These are phyloP conservation scores for Lentinula novae-zelandiae DNA, from an alignment of 1,284 basidiomycete genomes.

Conservation along the genomic window DNA sequence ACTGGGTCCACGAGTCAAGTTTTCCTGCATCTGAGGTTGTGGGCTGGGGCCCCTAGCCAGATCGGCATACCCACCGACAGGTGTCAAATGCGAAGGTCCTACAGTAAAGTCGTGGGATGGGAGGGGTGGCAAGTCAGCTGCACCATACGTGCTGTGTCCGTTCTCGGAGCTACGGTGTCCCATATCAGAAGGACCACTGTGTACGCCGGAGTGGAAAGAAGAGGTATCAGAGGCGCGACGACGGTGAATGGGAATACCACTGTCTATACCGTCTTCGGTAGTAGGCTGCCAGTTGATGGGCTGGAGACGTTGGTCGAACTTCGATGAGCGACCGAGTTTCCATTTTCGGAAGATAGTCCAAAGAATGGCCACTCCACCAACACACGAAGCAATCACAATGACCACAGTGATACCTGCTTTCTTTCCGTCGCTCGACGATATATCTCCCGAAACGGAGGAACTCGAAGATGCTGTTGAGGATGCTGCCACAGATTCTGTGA, in stretches of 20 bases:
- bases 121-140: slow-evolving; percentile 28
- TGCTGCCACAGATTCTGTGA: not conserved
- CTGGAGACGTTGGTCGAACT: slow-evolving; percentile 79
- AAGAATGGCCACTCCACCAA: slow-evolving; percentile 66
- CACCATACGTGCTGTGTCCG: slow-evolving; percentile 24
- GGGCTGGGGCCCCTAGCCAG: slow-evolving; percentile 57
- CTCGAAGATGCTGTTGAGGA: not conserved
- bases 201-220: slow-evolving; percentile 66
- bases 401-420: slow-evolving; percentile 70
- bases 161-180: slow-evolving; percentile 12
- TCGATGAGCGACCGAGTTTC: slow-evolving; percentile 79
- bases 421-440: slow-evolving; percentile 36
- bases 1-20: slow-evolving; percentile 28
- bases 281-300: slow-evolving; percentile 78
- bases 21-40: slow-evolving; percentile 17
- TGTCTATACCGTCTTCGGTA: slow-evolving; percentile 30
- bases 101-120: slow-evolving; percentile 84
- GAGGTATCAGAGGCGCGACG: slow-evolving; percentile 57
- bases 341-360: slow-evolving; percentile 78
- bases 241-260: slow-evolving; percentile 42
- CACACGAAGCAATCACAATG: slow-evolving; percentile 63
- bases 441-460: slow-evolving; percentile 16
- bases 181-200: slow-evolving; percentile 23
- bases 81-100: slow-evolving; percentile 50
- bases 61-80: slow-evolving; percentile 76